Evolutionary conservation across 2,329 filamentous ascomycete species (phyloP), one percentile per base, ranked within the genome.

Genomic region (Corinectria fuckeliana): DNA sequence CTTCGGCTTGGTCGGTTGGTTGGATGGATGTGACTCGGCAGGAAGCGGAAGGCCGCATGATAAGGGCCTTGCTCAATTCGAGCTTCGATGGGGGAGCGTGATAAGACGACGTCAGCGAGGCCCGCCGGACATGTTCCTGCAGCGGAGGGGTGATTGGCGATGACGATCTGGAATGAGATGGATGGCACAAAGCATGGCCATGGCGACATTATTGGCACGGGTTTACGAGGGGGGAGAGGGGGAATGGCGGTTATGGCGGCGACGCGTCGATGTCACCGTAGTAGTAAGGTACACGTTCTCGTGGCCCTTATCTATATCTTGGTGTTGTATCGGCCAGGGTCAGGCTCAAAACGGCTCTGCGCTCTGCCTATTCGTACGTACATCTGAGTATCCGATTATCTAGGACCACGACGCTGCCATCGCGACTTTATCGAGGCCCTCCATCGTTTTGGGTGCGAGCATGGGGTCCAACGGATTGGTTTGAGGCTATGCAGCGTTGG

Each of bases 221-320:
- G 30, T 4, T n/a, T n/a, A n/a, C n/a, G 32, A 34, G 14, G 14
- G 32, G 14, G 5, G 5, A 34, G 21, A 42, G 5, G 16, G 21
- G 34, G 23, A 58, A 28, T 21, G 58, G 58, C 58, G 58, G 58
- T 39, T 57, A 53, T 44, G 49, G 58, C 53, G n/a, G n/a, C n/a
- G n/a, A n/a, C n/a, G 58, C 58, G 16, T 52, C 42, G 4, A 32
- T 25, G 50, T 39, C 50, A 21, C 45, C 42, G 38, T n/a, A n/a
- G n/a, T n/a, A n/a, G n/a, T n/a, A n/a, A 23, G 34, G 32, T 39
- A 23, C 23, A 16, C 50, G 47, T 36, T 36, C 32, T 36, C 32
- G 32, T 36, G 32, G 32, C 32, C n/a, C 32, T 36, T 36, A 36
- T 36, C 32, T 36, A 36, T 36, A 14, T 36, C 32, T 9, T 36